These are phyloP conservation scores for Suillus sp. DNA, from an alignment of 768 basidiomycete species.

Conservation along the genomic window DNA sequence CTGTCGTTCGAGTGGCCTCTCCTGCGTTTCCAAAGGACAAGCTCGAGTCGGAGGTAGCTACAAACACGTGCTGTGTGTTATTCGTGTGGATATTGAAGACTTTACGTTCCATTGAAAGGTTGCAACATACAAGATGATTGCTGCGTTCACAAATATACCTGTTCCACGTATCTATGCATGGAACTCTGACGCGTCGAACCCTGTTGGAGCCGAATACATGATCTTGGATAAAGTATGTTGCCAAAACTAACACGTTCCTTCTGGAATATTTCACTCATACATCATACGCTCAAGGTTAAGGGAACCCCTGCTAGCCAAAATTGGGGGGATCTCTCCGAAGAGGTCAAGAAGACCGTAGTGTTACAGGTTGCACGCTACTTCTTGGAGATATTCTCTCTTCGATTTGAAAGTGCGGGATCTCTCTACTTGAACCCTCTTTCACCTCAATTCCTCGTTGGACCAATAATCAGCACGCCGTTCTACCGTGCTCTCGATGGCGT, in stretches of 20 bases:
- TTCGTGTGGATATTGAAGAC: background rate
- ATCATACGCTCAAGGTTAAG: background rate
- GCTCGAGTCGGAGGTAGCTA: background rate
- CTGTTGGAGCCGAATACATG: slow-evolving; percentile 1
- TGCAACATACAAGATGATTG: background rate
- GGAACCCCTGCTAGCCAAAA: background rate
- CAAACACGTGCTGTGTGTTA: background rate
- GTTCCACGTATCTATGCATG: background rate
- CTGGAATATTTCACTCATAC: background rate
- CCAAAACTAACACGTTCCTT: background rate
- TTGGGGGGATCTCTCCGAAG: background rate
- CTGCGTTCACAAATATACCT: background rate
- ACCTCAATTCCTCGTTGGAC: background rate
- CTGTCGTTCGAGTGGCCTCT: slow-evolving; percentile 1
- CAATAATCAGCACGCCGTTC: background rate
- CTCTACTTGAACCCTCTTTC: slow-evolving; percentile 7
- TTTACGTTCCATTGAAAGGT: background rate
- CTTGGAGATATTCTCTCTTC: slow-evolving; percentile 5
- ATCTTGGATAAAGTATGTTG: background rate
- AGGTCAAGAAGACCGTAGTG: slow-evolving; percentile 1
- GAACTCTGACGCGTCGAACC: background rate
- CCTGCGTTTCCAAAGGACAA: slow-evolving; percentile 3
- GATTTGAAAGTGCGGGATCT: slow-evolving; percentile 7
- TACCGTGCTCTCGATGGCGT: background rate
- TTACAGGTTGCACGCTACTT: slow-evolving; percentile 6